Conservation (phyloP, 495 filamentous ascomycete genomes). For the Poronia punctata region DNA sequence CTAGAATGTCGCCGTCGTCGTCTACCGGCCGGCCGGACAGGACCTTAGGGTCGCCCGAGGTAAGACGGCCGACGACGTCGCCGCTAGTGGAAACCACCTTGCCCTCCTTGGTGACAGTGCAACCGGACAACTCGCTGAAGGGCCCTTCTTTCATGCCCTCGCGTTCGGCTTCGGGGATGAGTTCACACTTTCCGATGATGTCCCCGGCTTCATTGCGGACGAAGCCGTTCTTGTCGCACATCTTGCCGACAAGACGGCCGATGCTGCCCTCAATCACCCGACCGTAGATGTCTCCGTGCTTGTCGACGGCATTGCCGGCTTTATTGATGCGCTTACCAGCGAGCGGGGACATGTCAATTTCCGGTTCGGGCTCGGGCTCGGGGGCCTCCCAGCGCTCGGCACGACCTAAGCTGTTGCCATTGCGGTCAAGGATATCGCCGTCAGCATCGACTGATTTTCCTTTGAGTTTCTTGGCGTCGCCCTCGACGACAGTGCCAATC, state of each 20-base stretch:
- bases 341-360: slow-evolving; percentile 58
- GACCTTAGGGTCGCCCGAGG: slow-evolving; percentile 62
- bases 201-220: slow-evolving; percentile 77
- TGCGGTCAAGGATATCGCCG: slow-evolving; percentile 75
- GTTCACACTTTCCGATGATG: slow-evolving; percentile 68
- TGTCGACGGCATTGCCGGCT: slow-evolving; percentile 74
- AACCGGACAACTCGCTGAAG: slow-evolving; percentile 70
- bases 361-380: slow-evolving; percentile 41
- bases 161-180: slow-evolving; percentile 66
- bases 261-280: slow-evolving; percentile 68
- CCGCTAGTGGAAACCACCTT: slow-evolving; percentile 56
- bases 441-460: slow-evolving; percentile 76
- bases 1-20: slow-evolving; percentile 74
- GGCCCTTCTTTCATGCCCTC: slow-evolving; percentile 64
- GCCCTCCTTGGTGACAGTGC: slow-evolving; percentile 69
- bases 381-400: slow-evolving; percentile 58
- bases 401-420: slow-evolving; percentile 71
- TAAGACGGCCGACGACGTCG: slow-evolving; percentile 65
- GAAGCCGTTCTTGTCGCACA: slow-evolving; percentile 74
- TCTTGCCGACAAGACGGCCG: slow-evolving; percentile 64
- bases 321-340: slow-evolving; percentile 86
- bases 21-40: slow-evolving; percentile 72
- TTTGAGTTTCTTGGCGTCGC: slow-evolving; percentile 64
- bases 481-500: slow-evolving; percentile 69
- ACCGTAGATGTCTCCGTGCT: slow-evolving; percentile 64